A percentile compares a stretch with the other conserved stretches of the same genome.
Conservation (phyloP, 2,329 filamentous ascomycete genomes). For the Fusarium sp. region DNA sequence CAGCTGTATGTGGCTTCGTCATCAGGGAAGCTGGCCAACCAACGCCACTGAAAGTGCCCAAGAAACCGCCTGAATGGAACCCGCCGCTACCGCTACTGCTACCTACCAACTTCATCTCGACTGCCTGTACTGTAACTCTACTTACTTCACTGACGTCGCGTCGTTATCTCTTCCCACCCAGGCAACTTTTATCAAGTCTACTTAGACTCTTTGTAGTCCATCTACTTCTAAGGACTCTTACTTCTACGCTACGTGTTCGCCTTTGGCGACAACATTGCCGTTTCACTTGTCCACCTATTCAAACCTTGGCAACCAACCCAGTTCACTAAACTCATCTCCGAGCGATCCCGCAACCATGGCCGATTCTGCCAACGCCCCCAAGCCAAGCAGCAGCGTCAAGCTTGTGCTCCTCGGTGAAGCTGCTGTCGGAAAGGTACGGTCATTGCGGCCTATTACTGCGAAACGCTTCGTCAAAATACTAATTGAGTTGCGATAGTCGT, state of each 20-base stretch:
- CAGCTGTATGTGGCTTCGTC: conserved; percentile 45
- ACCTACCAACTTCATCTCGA: conserved; percentile 18
- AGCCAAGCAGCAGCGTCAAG: conserved; percentile 99
- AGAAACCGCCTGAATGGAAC: conserved; percentile 28
- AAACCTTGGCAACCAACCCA: conserved; percentile 11
- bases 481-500: conserved; percentile 73
- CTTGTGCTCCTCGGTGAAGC: conserved; percentile 97
- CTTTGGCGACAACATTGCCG: conserved; percentile 7
- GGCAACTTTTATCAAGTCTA: conserved; percentile 32
- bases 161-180: conserved; percentile 40
- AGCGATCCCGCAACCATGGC: conserved; percentile 51
- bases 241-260: conserved; percentile 18
- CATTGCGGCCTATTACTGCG: not conserved
- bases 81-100: conserved; percentile 23
- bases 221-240: conserved; percentile 2
- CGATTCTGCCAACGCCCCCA: conserved; percentile 73
- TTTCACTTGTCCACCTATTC: conserved; percentile 1
- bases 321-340: conserved; percentile 32
- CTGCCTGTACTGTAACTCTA: conserved; percentile 13
- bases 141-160: conserved; percentile 40
- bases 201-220: conserved; percentile 8
- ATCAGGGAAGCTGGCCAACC: conserved; percentile 43
- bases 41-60: conserved; percentile 41
- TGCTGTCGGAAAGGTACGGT: conserved; percentile 92
- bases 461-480: conserved; percentile 10